These are phyloP conservation scores for Yueomyces sinensis DNA, from an alignment of 805 yeast genomes.

Conservation along the genomic window DNA sequence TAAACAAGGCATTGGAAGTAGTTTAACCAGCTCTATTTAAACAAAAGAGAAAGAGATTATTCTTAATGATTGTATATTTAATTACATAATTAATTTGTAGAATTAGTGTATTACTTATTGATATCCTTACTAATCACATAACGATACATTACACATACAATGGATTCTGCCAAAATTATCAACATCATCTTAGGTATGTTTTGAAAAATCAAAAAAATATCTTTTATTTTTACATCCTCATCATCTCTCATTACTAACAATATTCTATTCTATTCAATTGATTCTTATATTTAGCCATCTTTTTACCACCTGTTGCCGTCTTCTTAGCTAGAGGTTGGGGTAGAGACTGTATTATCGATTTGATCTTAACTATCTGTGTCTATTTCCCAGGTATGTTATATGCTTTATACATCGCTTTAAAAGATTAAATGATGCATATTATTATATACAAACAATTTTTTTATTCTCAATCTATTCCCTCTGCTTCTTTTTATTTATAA, in stretches of 20 bases:
- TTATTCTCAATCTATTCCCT: not conserved
- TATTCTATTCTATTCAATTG: too few relatives aligned
- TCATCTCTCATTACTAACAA: conserved; percentile 2
- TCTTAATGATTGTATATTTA: too few relatives aligned
- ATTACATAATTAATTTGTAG: too few relatives aligned
- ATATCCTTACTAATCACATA: too few relatives aligned
- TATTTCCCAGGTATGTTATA: conserved; percentile 74
- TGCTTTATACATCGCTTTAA: conserved; percentile 47
- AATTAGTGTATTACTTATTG: too few relatives aligned
- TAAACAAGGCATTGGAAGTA: too few relatives aligned
- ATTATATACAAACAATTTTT: not conserved
- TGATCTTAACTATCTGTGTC: conserved; percentile 31
- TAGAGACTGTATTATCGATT: conserved; percentile 49
- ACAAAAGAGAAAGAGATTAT: too few relatives aligned
- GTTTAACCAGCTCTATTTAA: too few relatives aligned
- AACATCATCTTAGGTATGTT: conserved; percentile 20
- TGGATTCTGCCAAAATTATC: conserved; percentile 26
- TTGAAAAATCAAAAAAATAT: not conserved
- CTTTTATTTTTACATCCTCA: too few relatives aligned
- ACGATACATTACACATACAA: too few relatives aligned
- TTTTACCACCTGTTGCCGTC: conserved; percentile 70
- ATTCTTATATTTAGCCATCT: conserved; percentile 32
- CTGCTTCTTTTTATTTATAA: too few relatives aligned
- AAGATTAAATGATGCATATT: not conserved
- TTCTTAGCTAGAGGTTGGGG: conserved; percentile 57